Evolutionary conservation across 495 filamentous ascomycete genomes (phyloP), one percentile per base, ranked within the genome.

Genomic region (Annulohypoxylon moriforme): DNA sequence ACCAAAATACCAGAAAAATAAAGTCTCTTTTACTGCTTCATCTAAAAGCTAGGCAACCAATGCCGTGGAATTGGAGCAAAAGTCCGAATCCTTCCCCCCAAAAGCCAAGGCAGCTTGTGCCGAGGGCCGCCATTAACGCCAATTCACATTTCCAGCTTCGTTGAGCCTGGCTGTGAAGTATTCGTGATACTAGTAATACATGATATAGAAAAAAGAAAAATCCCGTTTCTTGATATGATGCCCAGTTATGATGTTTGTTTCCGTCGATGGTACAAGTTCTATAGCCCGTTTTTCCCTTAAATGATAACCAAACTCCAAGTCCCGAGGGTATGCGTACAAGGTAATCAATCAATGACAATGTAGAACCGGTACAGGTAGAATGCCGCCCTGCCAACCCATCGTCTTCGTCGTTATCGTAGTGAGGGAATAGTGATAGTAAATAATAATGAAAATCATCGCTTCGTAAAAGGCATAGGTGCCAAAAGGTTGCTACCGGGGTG

Each of bases 381-480:
- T 46, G 46, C n/a, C 59, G 46, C n/a, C 59, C 27, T 49, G 16
- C 70, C 60, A 60, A 29, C 29, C 24, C 46, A 16, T 44, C 64
- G 25, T 73, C 47, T 10, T 69, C 56, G 55, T 73, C 55, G 60
- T 72, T 22, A 62, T 72, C 60, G 47, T 68, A 11, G 60, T 72
- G 2, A 7, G 50, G 24, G 10, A 52, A 52, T 44, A 44, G 20
- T 44, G 7, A 6, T 44, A 18, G 13, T n/a, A 29, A 29, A n/a
- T 29, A 52, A 8, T 50, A 25, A 25, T 57, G 38, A 58, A 33
- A 27, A 50, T 78, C 60, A 78, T 73, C 77, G 71, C 62, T 78
- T 77, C 77, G 81, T 82, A 34, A 72, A 75, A 13, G 78, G 75
- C 77, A 83, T 76, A 11, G 81, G 74, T 3, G 76, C 71, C 61